Evolutionary conservation across 2,329 filamentous ascomycete genomes (phyloP), one percentile per base, ranked within the genome.

Genomic region (Cadophora luteo-olivacea): DNA sequence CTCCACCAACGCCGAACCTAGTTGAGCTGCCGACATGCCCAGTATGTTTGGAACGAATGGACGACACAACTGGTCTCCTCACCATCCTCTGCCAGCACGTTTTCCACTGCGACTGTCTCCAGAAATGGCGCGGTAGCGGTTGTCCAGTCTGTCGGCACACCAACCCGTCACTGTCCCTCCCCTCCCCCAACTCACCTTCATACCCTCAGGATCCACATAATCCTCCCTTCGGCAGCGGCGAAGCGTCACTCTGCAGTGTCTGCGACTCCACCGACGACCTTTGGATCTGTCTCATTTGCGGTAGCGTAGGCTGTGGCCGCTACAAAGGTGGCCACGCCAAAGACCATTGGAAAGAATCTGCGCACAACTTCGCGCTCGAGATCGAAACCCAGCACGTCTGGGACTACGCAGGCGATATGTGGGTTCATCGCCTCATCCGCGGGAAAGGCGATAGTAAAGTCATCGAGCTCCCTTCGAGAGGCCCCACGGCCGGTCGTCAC

Each of bases 61-160:
- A 99, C 76, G 95, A 98, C 78, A 97, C 94, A 0, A 97, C 94
- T 0, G 96, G 96, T 0, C 84, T 99, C 2, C 88, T 99, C 77
- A 99, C 96, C 0, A 98, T 98, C 51, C 90, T 97, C 36, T 99
- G 96, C 78, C 95, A 98, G 76, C 96, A 99, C 76, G 93, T 98
- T 63, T 99, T 99, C 78, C 96, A 99, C 79, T 98, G 96, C 78
- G 94, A 91, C 1, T 99, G 96, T 80, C 84, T 99, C 0, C 92
- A 97, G 77, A 98, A 96, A 78, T 99, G 96, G 96, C 93, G 92
- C 77, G 94, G 95, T 4, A 92, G 90, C 32, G 95, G 95, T 4
- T 99, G 96, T 77, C 96, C 96, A 0, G 94, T 99, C 7, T 99
- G 96, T 76, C 89, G 96, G 41, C 97, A 97, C 76, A 97, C 94